phyloP scores from a whole-genome alignment of 2,329 filamentous ascomycete species.

The Cercospora brassicicola region DNA sequence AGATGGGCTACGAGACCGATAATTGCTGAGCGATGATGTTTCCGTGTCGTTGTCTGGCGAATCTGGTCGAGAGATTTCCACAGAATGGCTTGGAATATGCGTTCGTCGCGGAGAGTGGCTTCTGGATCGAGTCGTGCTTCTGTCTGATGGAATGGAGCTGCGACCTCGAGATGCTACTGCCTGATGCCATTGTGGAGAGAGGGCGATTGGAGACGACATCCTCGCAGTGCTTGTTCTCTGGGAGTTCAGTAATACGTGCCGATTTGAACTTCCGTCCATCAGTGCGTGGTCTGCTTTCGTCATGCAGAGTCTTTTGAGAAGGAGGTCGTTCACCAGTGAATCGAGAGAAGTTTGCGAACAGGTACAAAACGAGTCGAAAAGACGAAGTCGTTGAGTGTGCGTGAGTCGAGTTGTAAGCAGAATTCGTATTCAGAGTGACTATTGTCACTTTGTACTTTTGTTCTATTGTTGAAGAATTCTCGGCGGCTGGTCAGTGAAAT shows the following conservation, averaged over 20 bases:
- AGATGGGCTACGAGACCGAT: background rate
- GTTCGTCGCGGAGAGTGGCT: background rate
- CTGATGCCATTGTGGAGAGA: background rate
- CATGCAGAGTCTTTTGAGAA: too few species aligned
- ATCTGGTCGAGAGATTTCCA: background rate
- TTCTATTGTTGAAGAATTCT: background rate
- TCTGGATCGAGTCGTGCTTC: background rate
- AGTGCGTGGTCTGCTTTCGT: too few species aligned
- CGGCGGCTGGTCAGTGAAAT: background rate
- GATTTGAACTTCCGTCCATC: background rate
- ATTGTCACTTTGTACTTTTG: background rate
- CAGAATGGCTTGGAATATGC: background rate
- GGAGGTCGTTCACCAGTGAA: too few species aligned
- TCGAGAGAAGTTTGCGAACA: too few species aligned
- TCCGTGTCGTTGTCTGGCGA: background rate
- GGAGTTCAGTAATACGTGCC: background rate
- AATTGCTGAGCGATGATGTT: background rate
- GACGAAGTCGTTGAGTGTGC: too few species aligned
- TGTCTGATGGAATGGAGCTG: background rate
- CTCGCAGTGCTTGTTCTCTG: background rate
- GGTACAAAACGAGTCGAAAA: too few species aligned
- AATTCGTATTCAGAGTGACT: background rate
- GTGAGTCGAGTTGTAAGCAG: too few species aligned
- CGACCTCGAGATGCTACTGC: background rate
- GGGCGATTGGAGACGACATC: background rate